These are phyloP conservation scores for Ormosia semicastrata DNA, from an alignment of 306 rosid genomes.

Conservation along the genomic window DNA sequence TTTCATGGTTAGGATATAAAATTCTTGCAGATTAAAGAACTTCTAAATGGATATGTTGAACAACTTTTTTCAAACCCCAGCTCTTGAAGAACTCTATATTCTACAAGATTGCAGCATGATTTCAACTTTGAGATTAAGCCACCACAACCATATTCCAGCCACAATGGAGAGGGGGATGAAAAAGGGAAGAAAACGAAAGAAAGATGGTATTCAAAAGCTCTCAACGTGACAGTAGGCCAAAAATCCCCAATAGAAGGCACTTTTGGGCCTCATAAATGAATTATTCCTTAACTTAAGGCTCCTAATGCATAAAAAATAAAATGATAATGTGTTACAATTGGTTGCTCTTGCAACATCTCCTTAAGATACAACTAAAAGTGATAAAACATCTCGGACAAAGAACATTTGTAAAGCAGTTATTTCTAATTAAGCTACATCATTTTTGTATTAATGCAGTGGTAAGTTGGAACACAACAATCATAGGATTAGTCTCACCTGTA, in stretches of 20 bases:
- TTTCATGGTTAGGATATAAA: not conserved
- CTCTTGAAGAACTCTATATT: slow-evolving; percentile 7
- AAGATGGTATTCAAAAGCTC: not conserved
- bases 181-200: not conserved
- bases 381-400: not conserved
- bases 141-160: slow-evolving; percentile 20
- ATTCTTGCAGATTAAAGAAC: not conserved
- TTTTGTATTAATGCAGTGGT: not conserved
- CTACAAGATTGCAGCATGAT: slow-evolving; percentile 13
- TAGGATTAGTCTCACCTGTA: slow-evolving; percentile 60
- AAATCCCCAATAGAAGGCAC: not conserved
- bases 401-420: slow-evolving; percentile 4
- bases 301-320: slow-evolving; percentile 15
- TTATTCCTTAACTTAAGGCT: not conserved
- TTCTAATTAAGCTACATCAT: not conserved
- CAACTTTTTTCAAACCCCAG: slow-evolving; percentile 25
- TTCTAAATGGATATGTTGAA: slow-evolving; percentile 6
- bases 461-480: slow-evolving; percentile 23
- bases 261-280: slow-evolving; percentile 8
- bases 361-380: not conserved
- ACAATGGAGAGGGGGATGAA: not conserved
- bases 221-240: not conserved
- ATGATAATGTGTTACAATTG: not conserved
- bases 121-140: not conserved
- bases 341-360: not conserved